phyloP scores from a whole-genome alignment of 148 eudicot species.

The Camellia lanceoleosa region DNA sequence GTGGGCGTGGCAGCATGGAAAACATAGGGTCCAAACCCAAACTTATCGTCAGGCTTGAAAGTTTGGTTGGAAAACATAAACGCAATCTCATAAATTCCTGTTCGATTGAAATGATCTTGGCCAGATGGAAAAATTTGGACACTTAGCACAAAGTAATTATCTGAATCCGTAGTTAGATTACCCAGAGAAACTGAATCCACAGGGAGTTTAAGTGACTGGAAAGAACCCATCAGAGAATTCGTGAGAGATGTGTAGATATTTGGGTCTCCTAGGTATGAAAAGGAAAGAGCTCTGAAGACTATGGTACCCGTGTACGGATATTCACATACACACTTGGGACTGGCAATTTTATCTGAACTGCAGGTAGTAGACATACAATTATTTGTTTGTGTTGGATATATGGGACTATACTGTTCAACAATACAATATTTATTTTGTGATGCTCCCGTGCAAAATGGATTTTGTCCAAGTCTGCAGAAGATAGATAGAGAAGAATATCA shows the following conservation, averaged over 20 bases:
- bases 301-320: conserved; percentile 64
- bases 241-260: conserved; percentile 32
- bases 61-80: conserved; percentile 59
- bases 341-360: conserved; percentile 38
- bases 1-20: conserved; percentile 36
- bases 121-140: conserved; percentile 60
- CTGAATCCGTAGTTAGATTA: conserved; percentile 30
- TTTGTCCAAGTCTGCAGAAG: conserved; percentile 53
- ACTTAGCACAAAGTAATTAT: conserved; percentile 39
- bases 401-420: conserved; percentile 15
- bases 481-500: background rate
- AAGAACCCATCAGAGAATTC: conserved; percentile 22
- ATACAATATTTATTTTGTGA: conserved; percentile 34
- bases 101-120: conserved; percentile 42
- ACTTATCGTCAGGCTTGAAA: conserved; percentile 45
- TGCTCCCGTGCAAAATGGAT: conserved; percentile 42
- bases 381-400: conserved; percentile 44
- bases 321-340: conserved; percentile 77
- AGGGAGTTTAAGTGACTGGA: conserved; percentile 35
- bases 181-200: conserved; percentile 66
- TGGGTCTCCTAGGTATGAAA: conserved; percentile 32
- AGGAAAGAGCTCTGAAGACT: conserved; percentile 57
- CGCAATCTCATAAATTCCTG: conserved; percentile 52
- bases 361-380: conserved; percentile 45
- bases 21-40: conserved; percentile 74